Base-by-base conservation (phyloP, 2,329 filamentous ascomycete species). In the Arthrobotrys iridis region DNA sequence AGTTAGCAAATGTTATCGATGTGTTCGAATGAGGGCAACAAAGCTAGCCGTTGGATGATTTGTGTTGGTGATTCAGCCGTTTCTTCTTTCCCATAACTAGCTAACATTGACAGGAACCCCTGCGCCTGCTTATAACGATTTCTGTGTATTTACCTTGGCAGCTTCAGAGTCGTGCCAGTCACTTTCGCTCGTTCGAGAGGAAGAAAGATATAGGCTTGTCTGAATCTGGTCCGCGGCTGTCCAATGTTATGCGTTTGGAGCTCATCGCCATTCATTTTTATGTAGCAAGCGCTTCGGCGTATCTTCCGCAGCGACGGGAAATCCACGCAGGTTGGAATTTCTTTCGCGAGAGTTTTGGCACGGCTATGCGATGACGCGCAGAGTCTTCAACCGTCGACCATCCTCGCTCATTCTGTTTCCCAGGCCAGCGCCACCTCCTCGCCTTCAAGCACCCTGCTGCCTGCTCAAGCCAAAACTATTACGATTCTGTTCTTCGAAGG, bases 281-380 rank as follows among this genome's bases (percentile, higher is more conserved):
- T n/a, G n/a, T n/a, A n/a, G n/a, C n/a, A 15, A 18, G 50, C 28
- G 50, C 28, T 35, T 55, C 50, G 50, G 50, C 18, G 30, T 28
- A n/a, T 10, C 30, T 37, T 13, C 20, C 10, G n/a, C n/a, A n/a
- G n/a, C n/a, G 10, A 33, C 10, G 28, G 4, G 50, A 55, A 30
- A 55, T 55, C 50, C 50, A 55, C 50, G 35, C 37, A n/a, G n/a
- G n/a, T 40, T 55, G 5, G 48, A 33, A 37, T 55, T 37, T 55
- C 28, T 37, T n/a, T 55, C 50, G 30, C 48, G 28, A 22, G 50
- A 55, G 50, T 55, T 55, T 37, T n/a, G n/a, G n/a, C n/a, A n/a
- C n/a, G n/a, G n/a, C n/a, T n/a, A n/a, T n/a, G n/a, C n/a, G n/a
- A 55, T 55, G 50, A 55, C 50, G 50, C 15, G 48, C 30, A 55